phyloP scores from a whole-genome alignment of 148 eudicot species.

The Camellia lanceoleosa region DNA sequence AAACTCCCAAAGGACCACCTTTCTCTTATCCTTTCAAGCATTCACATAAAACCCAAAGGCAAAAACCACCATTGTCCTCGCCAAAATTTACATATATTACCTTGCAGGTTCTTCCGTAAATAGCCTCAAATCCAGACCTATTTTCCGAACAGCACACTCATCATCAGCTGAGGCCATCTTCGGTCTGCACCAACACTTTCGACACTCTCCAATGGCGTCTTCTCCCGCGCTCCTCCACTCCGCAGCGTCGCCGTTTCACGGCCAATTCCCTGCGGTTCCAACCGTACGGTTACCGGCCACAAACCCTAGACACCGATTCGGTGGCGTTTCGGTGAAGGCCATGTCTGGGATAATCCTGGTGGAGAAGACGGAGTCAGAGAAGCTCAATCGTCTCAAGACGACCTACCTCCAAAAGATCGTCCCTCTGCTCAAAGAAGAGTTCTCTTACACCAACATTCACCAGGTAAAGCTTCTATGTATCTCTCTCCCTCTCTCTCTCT shows the following conservation, averaged over 20 bases:
- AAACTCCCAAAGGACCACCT: too few relatives aligned
- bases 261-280: conserved; percentile 35
- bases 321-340: conserved; percentile 45
- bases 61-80: neutral
- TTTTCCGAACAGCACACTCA: neutral
- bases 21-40: too few relatives aligned
- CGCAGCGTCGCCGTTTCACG: conserved; percentile 56
- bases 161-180: neutral
- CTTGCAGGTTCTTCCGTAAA: neutral
- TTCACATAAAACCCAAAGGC: too few relatives aligned
- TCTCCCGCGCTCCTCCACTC: conserved; percentile 57
- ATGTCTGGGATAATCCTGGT: conserved; percentile 49
- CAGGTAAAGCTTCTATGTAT: conserved; percentile 39
- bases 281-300: conserved; percentile 22
- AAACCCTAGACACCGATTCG: conserved; percentile 21
- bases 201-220: conserved; percentile 49
- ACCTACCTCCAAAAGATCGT: conserved; percentile 64
- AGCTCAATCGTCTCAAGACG: conserved; percentile 54
- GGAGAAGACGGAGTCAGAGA: conserved; percentile 67
- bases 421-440: conserved; percentile 80
- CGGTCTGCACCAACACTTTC: neutral
- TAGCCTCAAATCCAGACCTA: neutral
- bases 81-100: neutral
- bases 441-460: conserved; percentile 72
- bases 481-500: conserved; percentile 15